Evolutionary conservation across 2,329 filamentous ascomycete species (phyloP).

Genomic region (Aureobasidium sp.): DNA sequence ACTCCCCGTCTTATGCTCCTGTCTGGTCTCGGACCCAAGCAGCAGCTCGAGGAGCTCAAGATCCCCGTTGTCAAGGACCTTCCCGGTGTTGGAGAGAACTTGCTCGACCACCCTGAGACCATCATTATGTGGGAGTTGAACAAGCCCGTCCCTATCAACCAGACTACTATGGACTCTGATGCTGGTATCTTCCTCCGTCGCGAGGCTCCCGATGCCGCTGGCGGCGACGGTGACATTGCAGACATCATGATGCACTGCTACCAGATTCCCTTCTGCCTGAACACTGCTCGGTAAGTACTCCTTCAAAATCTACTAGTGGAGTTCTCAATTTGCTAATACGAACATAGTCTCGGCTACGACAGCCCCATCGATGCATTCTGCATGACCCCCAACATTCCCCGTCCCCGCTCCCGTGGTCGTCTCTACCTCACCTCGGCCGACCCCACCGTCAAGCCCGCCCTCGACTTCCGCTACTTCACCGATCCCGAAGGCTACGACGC

Average conservation of each 20-base stretch:
- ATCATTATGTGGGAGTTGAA: conserved; percentile 75
- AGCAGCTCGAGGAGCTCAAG: conserved; percentile 39
- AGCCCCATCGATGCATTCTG: conserved; percentile 71
- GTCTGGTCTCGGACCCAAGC: conserved; percentile 43
- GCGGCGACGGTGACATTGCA: conserved; percentile 64
- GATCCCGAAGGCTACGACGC: conserved; percentile 81
- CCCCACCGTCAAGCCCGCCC: conserved; percentile 68
- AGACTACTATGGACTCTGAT: conserved; percentile 88
- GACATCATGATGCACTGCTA: conserved; percentile 98
- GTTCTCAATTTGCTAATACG: not conserved
- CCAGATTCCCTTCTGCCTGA: conserved; percentile 85
- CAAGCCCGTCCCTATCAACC: conserved; percentile 65
- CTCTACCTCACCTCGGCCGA: conserved; percentile 71
- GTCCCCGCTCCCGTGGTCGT: conserved; percentile 68
- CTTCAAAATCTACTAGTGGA: no score
- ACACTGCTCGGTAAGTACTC: conserved; percentile 52
- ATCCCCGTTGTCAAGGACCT: conserved; percentile 53
- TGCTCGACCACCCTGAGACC: conserved; percentile 58
- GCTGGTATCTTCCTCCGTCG: conserved; percentile 82
- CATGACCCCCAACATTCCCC: conserved; percentile 88
- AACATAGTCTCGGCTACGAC: conserved; percentile 57
- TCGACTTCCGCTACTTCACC: conserved; percentile 87
- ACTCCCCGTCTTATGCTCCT: conserved; percentile 61
- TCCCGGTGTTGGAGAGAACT: conserved; percentile 57
- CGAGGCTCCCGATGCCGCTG: conserved; percentile 61